These are phyloP conservation scores for Fulvia fulva DNA, from an alignment of 2,329 filamentous ascomycete species.

Conservation along the genomic window DNA sequence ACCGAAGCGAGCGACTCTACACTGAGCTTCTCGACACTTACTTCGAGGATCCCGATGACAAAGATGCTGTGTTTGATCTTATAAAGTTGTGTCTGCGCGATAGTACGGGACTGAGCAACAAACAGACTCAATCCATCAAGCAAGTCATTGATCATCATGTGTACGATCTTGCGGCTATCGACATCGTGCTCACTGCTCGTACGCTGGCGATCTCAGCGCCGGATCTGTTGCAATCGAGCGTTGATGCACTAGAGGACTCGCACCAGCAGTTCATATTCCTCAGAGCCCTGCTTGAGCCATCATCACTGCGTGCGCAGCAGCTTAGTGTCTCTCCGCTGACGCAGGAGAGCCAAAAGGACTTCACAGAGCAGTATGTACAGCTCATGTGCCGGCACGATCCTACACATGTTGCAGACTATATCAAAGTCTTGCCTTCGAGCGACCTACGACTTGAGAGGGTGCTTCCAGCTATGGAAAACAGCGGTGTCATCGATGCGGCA, in stretches of 20 bases:
- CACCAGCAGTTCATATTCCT: constrained; percentile 74
- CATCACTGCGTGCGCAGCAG: constrained; percentile 30
- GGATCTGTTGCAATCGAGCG: constrained; percentile 62
- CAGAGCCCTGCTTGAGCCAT: constrained; percentile 67
- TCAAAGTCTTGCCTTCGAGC: constrained; percentile 69
- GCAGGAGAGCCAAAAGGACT: constrained; percentile 46
- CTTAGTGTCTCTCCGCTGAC: constrained; percentile 28
- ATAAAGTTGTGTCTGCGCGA: constrained; percentile 70
- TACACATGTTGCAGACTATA: constrained; percentile 77
- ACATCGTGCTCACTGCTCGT: constrained; percentile 61
- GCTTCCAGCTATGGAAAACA: constrained; percentile 82
- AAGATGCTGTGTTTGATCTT: constrained; percentile 71
- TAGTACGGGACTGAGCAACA: constrained; percentile 59
- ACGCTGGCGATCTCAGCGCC: constrained; percentile 60
- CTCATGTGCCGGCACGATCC: constrained; percentile 87
- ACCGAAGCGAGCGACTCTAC: constrained; percentile 74
- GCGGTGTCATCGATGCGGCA: constrained; percentile 85
- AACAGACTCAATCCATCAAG: constrained; percentile 70
- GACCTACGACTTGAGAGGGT: constrained; percentile 76
- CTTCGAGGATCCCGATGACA: constrained; percentile 78
- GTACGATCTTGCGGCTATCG: constrained; percentile 61
- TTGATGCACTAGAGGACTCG: constrained; percentile 59
- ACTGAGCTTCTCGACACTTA: constrained; percentile 73
- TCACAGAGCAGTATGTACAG: constrained; percentile 80
- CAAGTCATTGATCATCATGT: constrained; percentile 63